Base-by-base conservation (phyloP, 2,329 filamentous ascomycete genomes). In the Aspergillus oerlinghausenensis region DNA sequence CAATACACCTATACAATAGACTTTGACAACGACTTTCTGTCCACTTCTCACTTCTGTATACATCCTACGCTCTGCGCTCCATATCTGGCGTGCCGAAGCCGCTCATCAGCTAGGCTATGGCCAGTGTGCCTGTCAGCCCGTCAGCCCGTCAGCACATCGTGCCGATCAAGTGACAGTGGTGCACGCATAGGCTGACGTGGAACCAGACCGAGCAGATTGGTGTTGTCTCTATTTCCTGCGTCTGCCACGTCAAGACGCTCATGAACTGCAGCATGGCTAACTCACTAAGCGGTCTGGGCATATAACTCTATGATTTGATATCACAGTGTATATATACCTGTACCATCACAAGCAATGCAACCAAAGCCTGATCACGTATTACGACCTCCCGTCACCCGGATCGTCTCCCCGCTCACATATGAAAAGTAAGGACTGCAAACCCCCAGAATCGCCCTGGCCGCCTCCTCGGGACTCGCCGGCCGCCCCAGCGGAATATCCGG, bases 401-500 rank as follows among this genome's bases (percentile, higher is more conserved):
- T 88, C 0, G 90, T 93, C 82, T 96, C 90, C 0, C 92, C 91
- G 60, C 83, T 88, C 3, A 96, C 90, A 77, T 96, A 96, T 43
- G 86, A 86, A 67, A 94, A 91, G 68, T 92, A 73, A 28, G 92
- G 91, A 69, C 89, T 93, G 2, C 87, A 89, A 28, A 94, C 86
- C 6, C 88, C 90, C 70, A 96, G 69, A 52, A 96, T 84, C 40
- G 85, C 84, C 58, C 84, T 84, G 26, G 91, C 92, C 10, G 91
- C 92, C 78, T 96, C 92, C 3, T 86, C 88, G 0, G 92, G 85
- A 23, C 84, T 88, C 0, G 90, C 92, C 0, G 90, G 84, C 66
- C 92, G 82, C 48, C 90, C 79, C 55, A 96, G 78, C 4, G 92
- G 88, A 60, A 96, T 95, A 72, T 95, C 90, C 14, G 81, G 74